Evolutionary conservation across 805 yeast genomes (phyloP).

Genomic region (Saccharomycopsis schoenii): DNA sequence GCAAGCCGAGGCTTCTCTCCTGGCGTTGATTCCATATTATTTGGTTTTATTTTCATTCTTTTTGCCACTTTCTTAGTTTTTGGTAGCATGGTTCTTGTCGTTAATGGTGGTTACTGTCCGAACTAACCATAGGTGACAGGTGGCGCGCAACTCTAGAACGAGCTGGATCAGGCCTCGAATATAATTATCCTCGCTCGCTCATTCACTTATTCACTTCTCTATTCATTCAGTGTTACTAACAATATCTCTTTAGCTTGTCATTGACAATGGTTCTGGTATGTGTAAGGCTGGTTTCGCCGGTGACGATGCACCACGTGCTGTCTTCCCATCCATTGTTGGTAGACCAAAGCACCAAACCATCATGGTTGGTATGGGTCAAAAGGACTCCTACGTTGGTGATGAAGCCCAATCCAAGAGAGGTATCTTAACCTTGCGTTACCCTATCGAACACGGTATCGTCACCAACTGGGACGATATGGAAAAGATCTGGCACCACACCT

Average conservation of each 20-base stretch:
- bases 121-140: no score
- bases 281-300: conserved; percentile 99
- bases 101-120: no score
- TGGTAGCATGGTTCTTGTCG: no score
- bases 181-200: no score
- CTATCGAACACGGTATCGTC: conserved; percentile 99
- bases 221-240: background rate
- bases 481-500: conserved; percentile 99
- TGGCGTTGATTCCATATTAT: no score
- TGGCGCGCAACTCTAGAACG: no score
- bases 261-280: conserved; percentile 99
- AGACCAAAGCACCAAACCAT: conserved; percentile 99
- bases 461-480: conserved; percentile 99
- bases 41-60: no score
- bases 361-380: conserved; percentile 99
- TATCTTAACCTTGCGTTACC: conserved; percentile 96
- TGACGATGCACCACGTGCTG: conserved; percentile 99
- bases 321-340: conserved; percentile 99
- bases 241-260: conserved; percentile 38
- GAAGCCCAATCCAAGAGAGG: conserved; percentile 99
- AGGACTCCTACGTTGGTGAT: conserved; percentile 99
- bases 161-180: no score
- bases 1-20: no score
- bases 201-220: no score
- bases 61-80: no score